Base-by-base conservation (phyloP, 345 rosid genomes). In the Melaleuca quinquenervia region DNA sequence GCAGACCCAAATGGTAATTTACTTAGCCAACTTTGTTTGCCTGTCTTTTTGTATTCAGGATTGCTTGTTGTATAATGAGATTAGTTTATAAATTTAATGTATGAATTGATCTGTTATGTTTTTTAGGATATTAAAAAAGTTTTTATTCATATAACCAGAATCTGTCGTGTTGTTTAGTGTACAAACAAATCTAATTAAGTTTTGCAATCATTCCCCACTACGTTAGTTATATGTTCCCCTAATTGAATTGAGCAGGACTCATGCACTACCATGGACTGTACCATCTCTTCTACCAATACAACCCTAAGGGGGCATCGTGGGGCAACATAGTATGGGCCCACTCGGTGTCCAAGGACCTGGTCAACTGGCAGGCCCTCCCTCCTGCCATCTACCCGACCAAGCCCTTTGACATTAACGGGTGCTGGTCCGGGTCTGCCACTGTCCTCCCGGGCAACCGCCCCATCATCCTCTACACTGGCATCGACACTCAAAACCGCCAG, bases 271-370 rank as follows among this genome's bases (percentile, higher is more conserved):
- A 94, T 78, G 99, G 98, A 10, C 12, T 91, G 0, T 97, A 97
- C 88, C 98, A 97, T 84, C 88, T 97, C 0, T 97, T 97, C 91
- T 97, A 96, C 85, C 98, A 96, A n/a, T n/a, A n/a, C n/a, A n/a
- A n/a, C n/a, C n/a, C n/a, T n/a, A n/a, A n/a, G n/a, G n/a, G n/a
- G n/a, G n/a, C n/a, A n/a, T n/a, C n/a, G 1, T 96, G 98, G 98
- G 99, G 98, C 22, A 95, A 96, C 88, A 95, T 96, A 10, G 92
- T 96, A 1, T 97, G 99, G 99, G 99, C 96, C 3, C 99, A 96
- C 86, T 97, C 98, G 2, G 96, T 96, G 2, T 97, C 99, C 1
- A 94, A 83, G 85, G 98, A 97, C 87, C 87, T 97, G 87, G 87
- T 97, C 80, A 96, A 94, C 50, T 96, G 98, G 99, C 51, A 86